Conservation (phyloP, 441 rosid genomes). For the California macrophylla region DNA sequence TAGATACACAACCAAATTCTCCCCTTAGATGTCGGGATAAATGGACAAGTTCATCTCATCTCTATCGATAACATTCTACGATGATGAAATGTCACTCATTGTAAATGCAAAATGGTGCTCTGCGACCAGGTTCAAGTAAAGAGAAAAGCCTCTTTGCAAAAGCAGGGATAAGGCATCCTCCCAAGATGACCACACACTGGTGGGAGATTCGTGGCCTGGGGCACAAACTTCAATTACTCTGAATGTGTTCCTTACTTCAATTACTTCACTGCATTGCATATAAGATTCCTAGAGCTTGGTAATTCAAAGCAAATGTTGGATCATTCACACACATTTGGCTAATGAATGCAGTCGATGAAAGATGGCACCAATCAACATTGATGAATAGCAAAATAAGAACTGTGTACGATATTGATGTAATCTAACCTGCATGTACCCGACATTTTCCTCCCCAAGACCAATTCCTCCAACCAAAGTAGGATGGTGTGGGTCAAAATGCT, state of each 20-base stretch:
- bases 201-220: too few relatives aligned
- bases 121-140: too few relatives aligned
- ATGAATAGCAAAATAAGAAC: background rate
- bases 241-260: too few relatives aligned
- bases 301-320: background rate
- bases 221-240: too few relatives aligned
- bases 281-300: background rate
- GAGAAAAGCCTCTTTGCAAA: too few relatives aligned
- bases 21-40: too few relatives aligned
- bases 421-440: conserved; percentile 93
- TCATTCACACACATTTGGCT: background rate
- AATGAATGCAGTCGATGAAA: background rate
- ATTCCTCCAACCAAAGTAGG: conserved; percentile 83
- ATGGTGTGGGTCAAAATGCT: conserved; percentile 78
- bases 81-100: background rate
- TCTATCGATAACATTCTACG: background rate
- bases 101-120: background rate
- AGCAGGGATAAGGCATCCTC: too few relatives aligned
- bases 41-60: background rate
- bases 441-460: conserved; percentile 74
- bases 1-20: background rate
- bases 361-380: background rate
- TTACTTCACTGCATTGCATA: background rate
- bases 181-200: too few relatives aligned
- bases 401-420: background rate